Evolutionary conservation across 345 rosid species (phyloP), one percentile per base, ranked within the genome.

Genomic region (Mallotus nudiflorus): DNA sequence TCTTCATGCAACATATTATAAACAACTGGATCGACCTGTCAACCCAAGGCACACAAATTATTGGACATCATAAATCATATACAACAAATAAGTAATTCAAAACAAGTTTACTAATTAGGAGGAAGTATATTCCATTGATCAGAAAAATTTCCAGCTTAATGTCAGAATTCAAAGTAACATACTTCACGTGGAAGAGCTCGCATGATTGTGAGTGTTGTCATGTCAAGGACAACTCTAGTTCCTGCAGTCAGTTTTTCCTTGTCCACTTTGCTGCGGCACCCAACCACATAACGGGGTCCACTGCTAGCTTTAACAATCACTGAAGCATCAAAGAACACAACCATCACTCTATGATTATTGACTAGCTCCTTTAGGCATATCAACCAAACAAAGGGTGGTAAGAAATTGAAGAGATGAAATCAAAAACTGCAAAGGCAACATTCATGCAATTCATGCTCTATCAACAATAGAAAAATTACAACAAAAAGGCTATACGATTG

Each of bases 271-370:
- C 92, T 93, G 63, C 98, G 96, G 66, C 97, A 93, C 48, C 98
- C 98, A 81, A 93, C 98, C 69, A 93, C 98, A 78, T 93, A 93
- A 39, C 98, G 82, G 5, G 97, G 97, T 1, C 98, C 97, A 4
- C 97, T 93, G 80, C 97, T 91, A 31, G 98, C 98, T 82, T 93
- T 93, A 70, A 89, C 98, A 75, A 93, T 93, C 85, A 91, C 98
- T 93, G 83, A 45, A 74, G 33, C 54, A 68, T 20, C 37, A 57
- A 12, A 74, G 52, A 54, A 28, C 37, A 18, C 22, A 63, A 28
- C 37, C 25, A 46, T 53, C 24, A 22, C 27, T 60, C 18, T 40
- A n/a, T n/a, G 40, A 62, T 22, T 19, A 62, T 24, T 12, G 28
- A 28, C 60, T 27, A 55, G 35, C 14, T 55, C n/a, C 14, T 55